These are phyloP conservation scores for Boletus subparvulus DNA, from an alignment of 768 basidiomycete species.

Conservation along the genomic window DNA sequence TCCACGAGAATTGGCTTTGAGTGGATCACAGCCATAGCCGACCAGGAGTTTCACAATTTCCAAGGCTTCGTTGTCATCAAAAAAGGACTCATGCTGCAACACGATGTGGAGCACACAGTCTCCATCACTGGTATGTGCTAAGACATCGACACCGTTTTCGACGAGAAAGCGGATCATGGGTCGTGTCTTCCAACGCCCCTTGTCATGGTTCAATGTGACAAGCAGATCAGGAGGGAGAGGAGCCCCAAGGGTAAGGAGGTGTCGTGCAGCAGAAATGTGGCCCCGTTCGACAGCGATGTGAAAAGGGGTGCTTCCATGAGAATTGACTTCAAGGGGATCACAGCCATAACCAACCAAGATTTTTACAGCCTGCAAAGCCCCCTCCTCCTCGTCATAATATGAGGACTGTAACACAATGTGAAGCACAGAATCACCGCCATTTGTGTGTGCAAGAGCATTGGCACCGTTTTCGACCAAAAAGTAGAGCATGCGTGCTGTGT, in stretches of 20 bases:
- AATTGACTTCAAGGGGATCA: not conserved
- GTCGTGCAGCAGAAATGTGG: not conserved
- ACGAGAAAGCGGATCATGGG: not conserved
- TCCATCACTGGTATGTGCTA: not conserved
- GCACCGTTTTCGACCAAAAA: not conserved
- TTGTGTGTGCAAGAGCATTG: too few relatives aligned
- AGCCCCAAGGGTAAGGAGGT: not conserved
- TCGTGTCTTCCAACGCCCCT: too few relatives aligned
- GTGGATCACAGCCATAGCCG: not conserved
- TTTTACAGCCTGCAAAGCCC: not conserved
- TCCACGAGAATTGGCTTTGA: not conserved
- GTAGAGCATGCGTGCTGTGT: not conserved
- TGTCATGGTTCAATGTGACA: not conserved
- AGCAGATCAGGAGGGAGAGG: not conserved
- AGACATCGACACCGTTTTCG: not conserved
- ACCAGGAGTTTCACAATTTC: not conserved
- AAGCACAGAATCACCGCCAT: not conserved
- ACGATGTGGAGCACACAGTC: not conserved
- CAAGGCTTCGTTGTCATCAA: not conserved
- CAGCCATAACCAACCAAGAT: not conserved
- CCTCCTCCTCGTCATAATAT: rapidly evolving
- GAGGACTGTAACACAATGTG: not conserved
- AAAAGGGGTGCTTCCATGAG: not conserved
- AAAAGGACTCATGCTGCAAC: not conserved
- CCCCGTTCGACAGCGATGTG: not conserved